phyloP scores from a whole-genome alignment of 768 basidiomycete genomes.

The Trametes sanguinea region DNA sequence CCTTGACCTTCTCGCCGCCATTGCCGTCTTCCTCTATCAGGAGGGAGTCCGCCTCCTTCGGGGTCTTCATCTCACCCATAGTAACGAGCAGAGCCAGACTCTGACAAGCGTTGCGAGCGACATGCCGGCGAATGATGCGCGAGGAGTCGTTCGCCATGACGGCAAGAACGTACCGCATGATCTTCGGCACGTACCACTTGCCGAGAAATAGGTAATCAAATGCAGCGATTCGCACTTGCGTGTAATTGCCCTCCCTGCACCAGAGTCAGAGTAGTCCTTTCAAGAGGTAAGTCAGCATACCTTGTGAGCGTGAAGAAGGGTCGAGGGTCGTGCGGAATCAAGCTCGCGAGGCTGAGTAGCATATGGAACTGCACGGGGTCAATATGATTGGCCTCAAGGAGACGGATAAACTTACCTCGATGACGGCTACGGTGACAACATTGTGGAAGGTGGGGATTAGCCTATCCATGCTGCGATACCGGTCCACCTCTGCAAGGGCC shows the following conservation, averaged over 20 bases:
- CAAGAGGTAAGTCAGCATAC: constrained; percentile 43
- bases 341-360: constrained; percentile 71
- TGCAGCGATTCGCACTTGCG: constrained; percentile 87
- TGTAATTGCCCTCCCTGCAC: constrained; percentile 88
- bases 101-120: constrained; percentile 83
- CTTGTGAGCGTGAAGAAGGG: constrained; percentile 88
- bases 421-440: constrained; percentile 83
- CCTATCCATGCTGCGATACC: constrained; percentile 93
- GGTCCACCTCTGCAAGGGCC: constrained; percentile 79
- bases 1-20: constrained; percentile 66
- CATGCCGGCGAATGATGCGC: constrained; percentile 78
- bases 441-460: constrained; percentile 95
- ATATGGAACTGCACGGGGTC: constrained; percentile 65
- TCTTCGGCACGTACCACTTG: constrained; percentile 81
- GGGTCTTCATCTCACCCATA: constrained; percentile 87
- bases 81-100: constrained; percentile 84
- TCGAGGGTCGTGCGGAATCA: constrained; percentile 74
- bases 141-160: constrained; percentile 88
- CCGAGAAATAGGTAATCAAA: constrained; percentile 93
- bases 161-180: constrained; percentile 85
- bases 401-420: constrained; percentile 64
- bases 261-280: constrained; percentile 14
- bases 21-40: constrained; percentile 88
- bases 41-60: constrained; percentile 74
- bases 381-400: constrained; percentile 5